phyloP scores from a whole-genome alignment of 257 asterid genomes.

The Fraxinus anomala region DNA sequence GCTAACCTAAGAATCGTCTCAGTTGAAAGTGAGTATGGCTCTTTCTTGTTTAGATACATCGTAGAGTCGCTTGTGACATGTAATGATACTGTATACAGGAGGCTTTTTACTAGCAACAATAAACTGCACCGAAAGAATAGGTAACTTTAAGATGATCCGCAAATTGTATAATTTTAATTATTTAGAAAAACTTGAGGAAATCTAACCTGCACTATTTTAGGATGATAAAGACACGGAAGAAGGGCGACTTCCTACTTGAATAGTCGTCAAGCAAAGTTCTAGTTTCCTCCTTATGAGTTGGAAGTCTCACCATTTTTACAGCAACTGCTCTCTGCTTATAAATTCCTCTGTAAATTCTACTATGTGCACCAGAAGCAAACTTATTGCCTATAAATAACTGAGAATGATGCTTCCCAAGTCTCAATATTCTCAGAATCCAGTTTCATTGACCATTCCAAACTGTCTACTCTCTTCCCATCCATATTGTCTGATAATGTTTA shows the following conservation, averaged over 20 bases:
- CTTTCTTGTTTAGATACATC: too few species aligned
- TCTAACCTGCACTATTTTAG: constrained; percentile 66
- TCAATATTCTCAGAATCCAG: constrained; percentile 84
- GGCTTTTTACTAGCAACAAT: constrained; percentile 76
- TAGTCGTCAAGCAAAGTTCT: constrained; percentile 44
- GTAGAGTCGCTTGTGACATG: too few species aligned
- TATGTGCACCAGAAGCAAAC: too few species aligned
- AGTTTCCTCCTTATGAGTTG: too few species aligned
- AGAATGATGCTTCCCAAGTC: constrained; percentile 21
- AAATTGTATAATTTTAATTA: too few species aligned
- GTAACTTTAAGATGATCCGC: too few species aligned
- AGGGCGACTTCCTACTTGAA: constrained; percentile 63
- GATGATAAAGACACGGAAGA: constrained; percentile 63
- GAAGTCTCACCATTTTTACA: too few species aligned
- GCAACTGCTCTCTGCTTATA: too few species aligned
- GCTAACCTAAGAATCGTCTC: too few species aligned
- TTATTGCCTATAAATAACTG: too few species aligned
- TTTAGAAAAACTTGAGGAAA: neutral
- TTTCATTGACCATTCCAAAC: constrained; percentile 96
- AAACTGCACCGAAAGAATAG: constrained; percentile 43
- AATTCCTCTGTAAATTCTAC: too few species aligned
- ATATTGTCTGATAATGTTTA: constrained; percentile 43
- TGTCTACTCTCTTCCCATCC: constrained; percentile 88
- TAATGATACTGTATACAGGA: constrained; percentile 44
- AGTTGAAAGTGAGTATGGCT: too few species aligned